Conservation (phyloP, 495 filamentous ascomycete species). For the Hypoxylon trugodes region DNA sequence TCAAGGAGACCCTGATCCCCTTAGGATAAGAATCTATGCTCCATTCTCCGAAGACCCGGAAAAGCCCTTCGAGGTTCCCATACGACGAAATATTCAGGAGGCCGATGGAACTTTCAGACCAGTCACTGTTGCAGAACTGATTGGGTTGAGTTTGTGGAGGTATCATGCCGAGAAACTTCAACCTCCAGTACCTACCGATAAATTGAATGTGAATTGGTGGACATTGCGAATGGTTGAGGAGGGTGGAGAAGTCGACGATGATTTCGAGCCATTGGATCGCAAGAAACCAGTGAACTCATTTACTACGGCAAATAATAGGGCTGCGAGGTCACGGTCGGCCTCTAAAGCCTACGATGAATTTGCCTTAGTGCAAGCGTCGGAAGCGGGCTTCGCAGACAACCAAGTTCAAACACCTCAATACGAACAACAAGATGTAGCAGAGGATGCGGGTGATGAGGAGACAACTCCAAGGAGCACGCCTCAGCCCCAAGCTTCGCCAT, state of each 20-base stretch:
- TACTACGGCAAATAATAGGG: conserved; percentile 84
- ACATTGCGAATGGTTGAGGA: conserved; percentile 91
- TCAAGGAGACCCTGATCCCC: conserved; percentile 80
- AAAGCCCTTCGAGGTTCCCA: conserved; percentile 77
- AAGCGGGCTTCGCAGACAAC: conserved; percentile 80
- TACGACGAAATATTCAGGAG: conserved; percentile 78
- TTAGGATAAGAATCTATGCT: conserved; percentile 86
- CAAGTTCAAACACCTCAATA: conserved; percentile 75
- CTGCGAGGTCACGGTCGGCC: conserved; percentile 73
- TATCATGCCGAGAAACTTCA: conserved; percentile 83
- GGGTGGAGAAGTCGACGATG: conserved; percentile 88
- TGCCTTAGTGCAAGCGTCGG: conserved; percentile 82
- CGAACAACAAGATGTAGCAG: conserved; percentile 58
- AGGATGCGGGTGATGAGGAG: conserved; percentile 49
- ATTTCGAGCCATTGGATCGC: conserved; percentile 87
- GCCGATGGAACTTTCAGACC: conserved; percentile 67
- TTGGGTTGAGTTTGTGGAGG: conserved; percentile 86
- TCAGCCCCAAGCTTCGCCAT: conserved; percentile 50
- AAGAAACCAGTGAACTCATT: conserved; percentile 84
- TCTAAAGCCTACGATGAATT: conserved; percentile 94
- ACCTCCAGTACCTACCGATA: conserved; percentile 71
- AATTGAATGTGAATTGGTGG: conserved; percentile 91
- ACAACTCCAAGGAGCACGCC: conserved; percentile 54
- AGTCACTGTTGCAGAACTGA: conserved; percentile 87
- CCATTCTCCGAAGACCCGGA: conserved; percentile 79